Conservation (phyloP, 2,329 filamentous ascomycete species). For the Trichoderma sp. region DNA sequence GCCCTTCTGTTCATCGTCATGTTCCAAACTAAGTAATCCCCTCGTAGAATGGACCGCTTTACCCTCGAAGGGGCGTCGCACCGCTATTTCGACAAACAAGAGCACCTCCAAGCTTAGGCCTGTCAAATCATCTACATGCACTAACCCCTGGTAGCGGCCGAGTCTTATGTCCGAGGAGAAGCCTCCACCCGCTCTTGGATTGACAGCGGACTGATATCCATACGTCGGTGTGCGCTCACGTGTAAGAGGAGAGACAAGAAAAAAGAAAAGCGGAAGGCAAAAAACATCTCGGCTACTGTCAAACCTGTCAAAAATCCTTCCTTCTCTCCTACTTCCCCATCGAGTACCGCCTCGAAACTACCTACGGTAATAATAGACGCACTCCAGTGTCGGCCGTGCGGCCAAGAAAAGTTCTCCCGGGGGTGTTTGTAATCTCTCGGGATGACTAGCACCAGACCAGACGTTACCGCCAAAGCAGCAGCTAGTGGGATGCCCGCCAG, state of each 20-base stretch:
- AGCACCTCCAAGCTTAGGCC: not conserved
- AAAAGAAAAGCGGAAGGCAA: not conserved
- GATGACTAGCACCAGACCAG: not conserved
- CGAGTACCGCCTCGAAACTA: not conserved
- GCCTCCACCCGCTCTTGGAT: conserved; percentile 1
- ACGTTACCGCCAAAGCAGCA: not conserved
- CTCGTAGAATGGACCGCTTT: not conserved
- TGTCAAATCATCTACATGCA: not conserved
- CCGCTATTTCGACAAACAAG: conserved; percentile 13
- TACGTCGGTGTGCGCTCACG: not conserved
- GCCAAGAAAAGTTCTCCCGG: not conserved
- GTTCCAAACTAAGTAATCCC: not conserved
- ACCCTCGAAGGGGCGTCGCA: not conserved
- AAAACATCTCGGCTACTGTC: not conserved
- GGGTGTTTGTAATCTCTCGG: not conserved
- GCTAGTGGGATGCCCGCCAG: not conserved
- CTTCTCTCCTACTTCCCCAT: not conserved
- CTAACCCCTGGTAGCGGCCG: conserved; percentile 14
- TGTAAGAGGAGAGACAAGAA: not conserved
- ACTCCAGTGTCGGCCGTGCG: not conserved
- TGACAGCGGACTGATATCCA: not conserved
- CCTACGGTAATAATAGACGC: no score
- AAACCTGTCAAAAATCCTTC: not conserved
- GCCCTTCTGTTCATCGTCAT: not conserved
- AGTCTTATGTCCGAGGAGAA: conserved; percentile 8